A percentile compares a stretch with the other conserved stretches of the same genome.
Conservation (phyloP, 495 filamentous ascomycete species). For the Hyaloscypha finlandica region DNA sequence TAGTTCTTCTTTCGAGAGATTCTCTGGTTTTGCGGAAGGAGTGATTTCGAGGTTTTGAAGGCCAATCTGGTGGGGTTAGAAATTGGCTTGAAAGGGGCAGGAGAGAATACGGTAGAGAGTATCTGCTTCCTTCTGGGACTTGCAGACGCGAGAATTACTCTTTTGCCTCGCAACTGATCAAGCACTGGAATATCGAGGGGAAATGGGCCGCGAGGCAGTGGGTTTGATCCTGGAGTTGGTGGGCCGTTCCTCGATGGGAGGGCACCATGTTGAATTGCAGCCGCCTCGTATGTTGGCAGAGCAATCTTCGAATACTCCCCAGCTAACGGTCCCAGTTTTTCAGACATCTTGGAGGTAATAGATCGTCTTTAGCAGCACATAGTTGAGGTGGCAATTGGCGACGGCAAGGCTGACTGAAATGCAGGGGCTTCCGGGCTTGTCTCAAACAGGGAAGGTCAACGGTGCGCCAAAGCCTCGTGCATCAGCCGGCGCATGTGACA, state of each 20-base stretch:
- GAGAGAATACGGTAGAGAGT: slow-evolving; percentile 53
- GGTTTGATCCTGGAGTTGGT: slow-evolving; percentile 17
- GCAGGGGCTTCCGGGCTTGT: not conserved
- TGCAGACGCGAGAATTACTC: slow-evolving; percentile 84
- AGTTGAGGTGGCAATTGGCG: not conserved
- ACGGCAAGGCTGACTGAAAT: not conserved
- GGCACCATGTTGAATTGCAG: slow-evolving; percentile 41
- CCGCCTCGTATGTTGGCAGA: slow-evolving; percentile 40
- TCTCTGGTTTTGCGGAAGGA: slow-evolving; percentile 77
- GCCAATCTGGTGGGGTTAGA: slow-evolving; percentile 53
- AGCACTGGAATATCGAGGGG: slow-evolving; percentile 81
- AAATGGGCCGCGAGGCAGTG: slow-evolving; percentile 38
- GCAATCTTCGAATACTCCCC: not conserved
- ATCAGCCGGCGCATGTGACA: slow-evolving; percentile 12
- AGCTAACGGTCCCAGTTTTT: slow-evolving; percentile 14
- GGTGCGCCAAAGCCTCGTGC: not conserved
- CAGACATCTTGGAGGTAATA: slow-evolving; percentile 20
- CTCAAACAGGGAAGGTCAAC: not conserved
- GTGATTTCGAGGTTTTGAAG: slow-evolving; percentile 76
- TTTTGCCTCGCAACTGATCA: slow-evolving; percentile 64
- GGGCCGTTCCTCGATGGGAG: slow-evolving; percentile 25
- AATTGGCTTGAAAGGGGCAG: slow-evolving; percentile 7
- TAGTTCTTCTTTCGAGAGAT: slow-evolving; percentile 74
- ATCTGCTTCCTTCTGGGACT: slow-evolving; percentile 84
- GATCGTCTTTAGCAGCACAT: not conserved